Evolutionary conservation across 345 rosid species (phyloP).

Genomic region (Cardamine resedifolia): DNA sequence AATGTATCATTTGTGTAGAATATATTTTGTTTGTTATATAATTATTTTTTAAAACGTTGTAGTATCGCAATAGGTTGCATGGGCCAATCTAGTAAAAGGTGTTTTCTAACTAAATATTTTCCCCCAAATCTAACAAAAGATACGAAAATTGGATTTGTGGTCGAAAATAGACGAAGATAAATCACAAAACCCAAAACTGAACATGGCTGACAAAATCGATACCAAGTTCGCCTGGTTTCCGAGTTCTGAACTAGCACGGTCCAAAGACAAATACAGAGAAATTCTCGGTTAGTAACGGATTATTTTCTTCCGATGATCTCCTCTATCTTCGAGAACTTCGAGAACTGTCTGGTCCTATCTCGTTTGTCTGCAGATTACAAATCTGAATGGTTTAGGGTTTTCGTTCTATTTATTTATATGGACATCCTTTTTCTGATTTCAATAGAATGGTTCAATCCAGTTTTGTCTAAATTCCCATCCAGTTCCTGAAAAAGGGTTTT

Average conservation of each 20-base stretch:
- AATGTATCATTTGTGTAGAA: too few relatives aligned
- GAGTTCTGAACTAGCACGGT: background rate
- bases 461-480: background rate
- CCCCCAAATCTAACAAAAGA: background rate
- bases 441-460: background rate
- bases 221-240: background rate
- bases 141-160: background rate
- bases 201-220: background rate
- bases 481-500: background rate
- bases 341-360: background rate
- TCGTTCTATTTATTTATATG: background rate
- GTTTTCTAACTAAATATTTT: background rate
- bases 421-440: background rate
- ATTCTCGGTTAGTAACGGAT: background rate
- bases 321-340: background rate
- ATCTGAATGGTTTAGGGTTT: conserved; percentile 29
- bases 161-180: background rate
- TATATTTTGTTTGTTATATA: too few relatives aligned
- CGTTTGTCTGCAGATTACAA: background rate
- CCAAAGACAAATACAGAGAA: background rate
- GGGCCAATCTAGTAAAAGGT: background rate
- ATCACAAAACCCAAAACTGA: background rate
- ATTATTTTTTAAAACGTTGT: background rate
- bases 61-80: background rate
- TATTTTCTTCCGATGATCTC: background rate